These are phyloP conservation scores for Carex cristatella DNA, from an alignment of 176 grass and related monocot genomes.

Conservation along the genomic window DNA sequence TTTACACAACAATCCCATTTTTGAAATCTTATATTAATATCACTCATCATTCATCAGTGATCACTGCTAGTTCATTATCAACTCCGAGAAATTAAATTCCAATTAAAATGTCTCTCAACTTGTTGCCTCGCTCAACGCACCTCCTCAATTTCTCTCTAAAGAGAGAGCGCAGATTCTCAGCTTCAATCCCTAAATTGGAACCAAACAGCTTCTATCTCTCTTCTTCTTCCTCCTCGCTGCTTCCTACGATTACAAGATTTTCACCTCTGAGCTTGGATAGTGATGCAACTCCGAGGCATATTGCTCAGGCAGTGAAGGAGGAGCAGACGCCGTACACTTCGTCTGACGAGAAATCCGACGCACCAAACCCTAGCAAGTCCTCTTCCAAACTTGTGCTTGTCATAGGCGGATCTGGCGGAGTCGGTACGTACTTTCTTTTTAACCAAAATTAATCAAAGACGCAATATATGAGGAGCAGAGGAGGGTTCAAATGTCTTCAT, in stretches of 20 bases:
- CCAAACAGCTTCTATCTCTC: background rate
- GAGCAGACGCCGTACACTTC: conserved; percentile 15
- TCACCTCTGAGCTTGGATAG: background rate
- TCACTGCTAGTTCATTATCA: background rate
- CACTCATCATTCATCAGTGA: background rate
- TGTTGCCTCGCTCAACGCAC: conserved; percentile 8
- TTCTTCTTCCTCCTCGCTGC: background rate
- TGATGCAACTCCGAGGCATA: background rate
- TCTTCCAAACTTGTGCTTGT: conserved; percentile 72
- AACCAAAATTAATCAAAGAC: background rate
- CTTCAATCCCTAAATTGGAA: background rate
- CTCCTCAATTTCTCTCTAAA: background rate
- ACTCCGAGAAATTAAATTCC: background rate
- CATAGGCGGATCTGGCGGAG: conserved; percentile 71
- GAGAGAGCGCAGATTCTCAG: background rate
- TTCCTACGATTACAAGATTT: background rate
- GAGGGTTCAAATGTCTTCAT: too few species aligned
- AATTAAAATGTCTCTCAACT: conserved; percentile 7
- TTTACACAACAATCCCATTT: background rate
- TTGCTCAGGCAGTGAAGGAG: conserved; percentile 33
- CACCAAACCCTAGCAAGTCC: conserved; percentile 9
- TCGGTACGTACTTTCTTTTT: conserved; percentile 36
- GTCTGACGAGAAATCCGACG: conserved; percentile 6
- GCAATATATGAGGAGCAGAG: background rate
- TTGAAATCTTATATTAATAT: background rate